phyloP scores from a whole-genome alignment of 2,329 filamentous ascomycete genomes.

The Fusarium sp. region DNA sequence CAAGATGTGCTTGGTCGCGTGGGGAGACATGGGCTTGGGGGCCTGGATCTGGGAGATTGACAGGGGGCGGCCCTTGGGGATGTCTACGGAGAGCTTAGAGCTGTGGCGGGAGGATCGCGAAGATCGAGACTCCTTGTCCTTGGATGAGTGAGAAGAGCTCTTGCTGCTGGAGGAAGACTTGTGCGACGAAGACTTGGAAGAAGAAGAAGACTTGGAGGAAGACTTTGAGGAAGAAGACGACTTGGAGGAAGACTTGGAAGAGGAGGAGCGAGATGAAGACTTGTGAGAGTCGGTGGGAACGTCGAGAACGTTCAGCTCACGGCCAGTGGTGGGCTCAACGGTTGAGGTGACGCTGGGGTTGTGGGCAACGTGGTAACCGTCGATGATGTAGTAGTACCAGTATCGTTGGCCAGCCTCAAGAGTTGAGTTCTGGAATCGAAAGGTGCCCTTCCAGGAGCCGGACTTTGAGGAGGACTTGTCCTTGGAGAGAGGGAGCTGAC shows the following conservation, averaged over 20 bases:
- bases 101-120: constrained; percentile 59
- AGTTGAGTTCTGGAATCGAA: constrained; percentile 90
- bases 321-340: constrained; percentile 94
- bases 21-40: constrained; percentile 88
- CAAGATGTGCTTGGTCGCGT: constrained; percentile 88
- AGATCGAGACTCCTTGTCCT: constrained; percentile 56
- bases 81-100: constrained; percentile 68
- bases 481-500: constrained; percentile 93
- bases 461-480: constrained; percentile 85
- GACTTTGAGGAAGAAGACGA: constrained; percentile 53
- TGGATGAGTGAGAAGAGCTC: constrained; percentile 58
- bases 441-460: constrained; percentile 94
- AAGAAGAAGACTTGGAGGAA: constrained; percentile 55
- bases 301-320: constrained; percentile 97
- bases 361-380: constrained; percentile 97
- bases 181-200: constrained; percentile 53
- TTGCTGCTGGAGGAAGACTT: constrained; percentile 47
- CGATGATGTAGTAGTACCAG: constrained; percentile 99
- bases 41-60: constrained; percentile 90
- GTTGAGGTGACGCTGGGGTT: constrained; percentile 91
- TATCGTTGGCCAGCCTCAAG: constrained; percentile 91
- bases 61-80: constrained; percentile 89
- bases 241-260: constrained; percentile 55
- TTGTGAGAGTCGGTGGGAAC: constrained; percentile 70
- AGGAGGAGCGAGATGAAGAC: constrained; percentile 55